Evolutionary conservation across 768 basidiomycete species (phyloP).

Genomic region (Rhizopogon vinicolor): DNA sequence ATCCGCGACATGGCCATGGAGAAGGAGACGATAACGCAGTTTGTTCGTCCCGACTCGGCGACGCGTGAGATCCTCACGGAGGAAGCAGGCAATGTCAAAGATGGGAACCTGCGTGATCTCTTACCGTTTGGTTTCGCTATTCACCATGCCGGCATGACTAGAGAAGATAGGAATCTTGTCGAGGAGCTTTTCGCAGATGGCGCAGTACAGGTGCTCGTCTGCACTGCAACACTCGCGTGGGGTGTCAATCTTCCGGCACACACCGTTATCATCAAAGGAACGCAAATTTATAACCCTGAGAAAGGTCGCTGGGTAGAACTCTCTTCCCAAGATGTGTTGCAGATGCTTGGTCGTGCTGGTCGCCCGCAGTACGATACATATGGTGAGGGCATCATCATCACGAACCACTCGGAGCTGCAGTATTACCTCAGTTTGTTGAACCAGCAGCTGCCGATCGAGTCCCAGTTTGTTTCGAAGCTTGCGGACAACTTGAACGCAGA

Average conservation of each 20-base stretch:
- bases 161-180: constrained; percentile 85
- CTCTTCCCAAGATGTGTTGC: constrained; percentile 92
- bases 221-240: constrained; percentile 98
- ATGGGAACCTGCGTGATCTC: constrained; percentile 79
- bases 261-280: constrained; percentile 99
- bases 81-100: constrained; percentile 80
- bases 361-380: constrained; percentile 96
- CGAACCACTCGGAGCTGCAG: constrained; percentile 94
- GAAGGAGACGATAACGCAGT: constrained; percentile 93
- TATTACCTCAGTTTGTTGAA: constrained; percentile 95
- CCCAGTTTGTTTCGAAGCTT: constrained; percentile 87
- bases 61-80: constrained; percentile 85
- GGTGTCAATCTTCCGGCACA: constrained; percentile 98
- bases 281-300: constrained; percentile 98
- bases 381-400: constrained; percentile 98
- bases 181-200: constrained; percentile 95
- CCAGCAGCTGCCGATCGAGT: constrained; percentile 96
- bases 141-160: constrained; percentile 95
- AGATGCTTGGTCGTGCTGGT: constrained; percentile 98
- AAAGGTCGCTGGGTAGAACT: constrained; percentile 98
- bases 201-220: constrained; percentile 89
- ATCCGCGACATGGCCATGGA: constrained; percentile 94
- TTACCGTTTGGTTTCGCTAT: constrained; percentile 97
- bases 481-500: constrained; percentile 97
- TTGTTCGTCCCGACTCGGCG: constrained; percentile 91